These are phyloP conservation scores for Trypanosoma mega DNA, from an alignment of 208 protist species.

Conservation along the genomic window DNA sequence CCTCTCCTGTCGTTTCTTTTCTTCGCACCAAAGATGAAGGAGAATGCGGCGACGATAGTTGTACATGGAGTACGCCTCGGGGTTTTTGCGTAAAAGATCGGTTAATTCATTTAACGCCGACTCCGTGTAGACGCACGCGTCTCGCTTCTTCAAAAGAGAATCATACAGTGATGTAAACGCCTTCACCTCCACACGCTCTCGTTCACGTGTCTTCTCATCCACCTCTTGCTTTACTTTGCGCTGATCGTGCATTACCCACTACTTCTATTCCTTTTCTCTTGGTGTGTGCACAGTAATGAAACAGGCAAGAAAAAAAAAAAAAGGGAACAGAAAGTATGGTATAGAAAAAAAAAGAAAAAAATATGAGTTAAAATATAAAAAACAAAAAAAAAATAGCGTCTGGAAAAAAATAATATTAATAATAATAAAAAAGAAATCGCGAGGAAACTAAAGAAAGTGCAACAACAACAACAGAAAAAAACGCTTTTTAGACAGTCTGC, in stretches of 20 bases:
- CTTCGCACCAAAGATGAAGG: conserved; percentile 21
- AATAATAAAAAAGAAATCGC: no score
- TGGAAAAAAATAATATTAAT: no score
- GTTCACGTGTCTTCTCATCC: conserved; percentile 33
- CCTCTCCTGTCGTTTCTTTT: neutral
- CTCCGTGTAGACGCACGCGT: conserved; percentile 24
- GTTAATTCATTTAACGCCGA: conserved; percentile 37
- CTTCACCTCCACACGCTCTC: conserved; percentile 11
- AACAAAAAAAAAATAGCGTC: no score
- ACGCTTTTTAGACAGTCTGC: no score
- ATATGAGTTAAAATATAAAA: conserved; percentile 7
- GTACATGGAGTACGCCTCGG: conserved; percentile 84
- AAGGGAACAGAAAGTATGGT: conserved; percentile 2
- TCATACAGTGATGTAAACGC: conserved; percentile 38
- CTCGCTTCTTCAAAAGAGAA: conserved; percentile 29
- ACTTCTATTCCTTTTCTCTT: neutral
- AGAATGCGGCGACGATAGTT: conserved; percentile 67
- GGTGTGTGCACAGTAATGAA: conserved; percentile 1
- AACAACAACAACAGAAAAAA: no score
- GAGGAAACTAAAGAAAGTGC: no score
- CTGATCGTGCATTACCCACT: conserved; percentile 58
- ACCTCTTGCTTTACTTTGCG: conserved; percentile 32
- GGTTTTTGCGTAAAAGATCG: conserved; percentile 52
- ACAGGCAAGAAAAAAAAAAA: conserved; percentile 6
- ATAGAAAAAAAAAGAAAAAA: conserved; percentile 5